Evolutionary conservation across 257 asterid genomes (phyloP).

Genomic region (Lantana camara): DNA sequence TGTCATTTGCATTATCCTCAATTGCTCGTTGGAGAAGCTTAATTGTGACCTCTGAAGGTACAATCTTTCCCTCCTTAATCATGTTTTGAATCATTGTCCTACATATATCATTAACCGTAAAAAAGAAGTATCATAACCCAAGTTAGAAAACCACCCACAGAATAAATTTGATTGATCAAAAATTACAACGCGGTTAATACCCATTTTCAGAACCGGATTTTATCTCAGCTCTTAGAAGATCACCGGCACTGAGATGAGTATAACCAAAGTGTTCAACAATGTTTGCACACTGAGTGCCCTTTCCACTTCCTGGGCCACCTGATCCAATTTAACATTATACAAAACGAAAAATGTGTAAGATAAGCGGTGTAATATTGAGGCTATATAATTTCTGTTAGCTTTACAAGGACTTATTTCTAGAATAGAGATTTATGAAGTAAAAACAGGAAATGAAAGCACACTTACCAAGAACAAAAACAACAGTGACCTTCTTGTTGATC

Average conservation of each 20-base stretch:
- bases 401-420: neutral
- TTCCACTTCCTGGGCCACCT: slow-evolving; percentile 99
- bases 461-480: slow-evolving; percentile 82
- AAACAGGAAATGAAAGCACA: slow-evolving; percentile 19
- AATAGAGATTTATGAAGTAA: neutral
- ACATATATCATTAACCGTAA: too few species aligned
- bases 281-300: slow-evolving; percentile 93
- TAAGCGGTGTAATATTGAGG: neutral
- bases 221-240: slow-evolving; percentile 90
- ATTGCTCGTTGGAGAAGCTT: slow-evolving; percentile 81
- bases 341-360: slow-evolving; percentile 20
- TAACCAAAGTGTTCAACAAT: slow-evolving; percentile 84
- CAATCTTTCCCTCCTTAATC: slow-evolving; percentile 91
- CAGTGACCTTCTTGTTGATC: slow-evolving; percentile 50
- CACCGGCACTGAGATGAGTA: slow-evolving; percentile 97
- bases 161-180: neutral
- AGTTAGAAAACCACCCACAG: neutral
- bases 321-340: slow-evolving; percentile 31
- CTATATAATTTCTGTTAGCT: neutral
- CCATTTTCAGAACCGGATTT: slow-evolving; percentile 72
- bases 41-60: slow-evolving; percentile 88
- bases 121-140: slow-evolving; percentile 17
- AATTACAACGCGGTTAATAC: slow-evolving; percentile 24
- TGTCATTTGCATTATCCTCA: slow-evolving; percentile 67
- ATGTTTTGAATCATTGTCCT: slow-evolving; percentile 84